Percentiles rank a stretch among this genome's conserved stretches.
Conservation (phyloP, 2,329 filamentous ascomycete genomes). For the Claviceps sp. region DNA sequence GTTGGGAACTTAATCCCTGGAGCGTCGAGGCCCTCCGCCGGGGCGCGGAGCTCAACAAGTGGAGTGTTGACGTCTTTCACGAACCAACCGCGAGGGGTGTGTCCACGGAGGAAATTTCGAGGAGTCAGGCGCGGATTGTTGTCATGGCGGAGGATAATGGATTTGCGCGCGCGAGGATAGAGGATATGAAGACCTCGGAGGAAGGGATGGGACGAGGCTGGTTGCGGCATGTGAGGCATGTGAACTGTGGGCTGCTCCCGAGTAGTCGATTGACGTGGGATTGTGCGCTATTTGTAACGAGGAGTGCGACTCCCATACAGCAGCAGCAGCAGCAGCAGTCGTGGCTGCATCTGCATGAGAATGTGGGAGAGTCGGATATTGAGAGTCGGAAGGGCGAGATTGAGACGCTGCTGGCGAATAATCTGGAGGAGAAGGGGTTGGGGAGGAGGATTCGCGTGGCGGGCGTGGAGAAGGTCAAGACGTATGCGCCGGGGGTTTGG, state of each 20-base stretch:
- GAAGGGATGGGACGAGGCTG: slow-evolving; percentile 1
- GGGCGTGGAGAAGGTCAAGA: slow-evolving; percentile 54
- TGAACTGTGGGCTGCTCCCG: slow-evolving; percentile 52
- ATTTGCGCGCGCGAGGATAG: slow-evolving; percentile 31
- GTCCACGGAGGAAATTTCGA: slow-evolving; percentile 25
- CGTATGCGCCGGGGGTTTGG: slow-evolving; percentile 55
- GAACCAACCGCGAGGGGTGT: slow-evolving; percentile 25
- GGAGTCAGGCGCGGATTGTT: slow-evolving; percentile 40
- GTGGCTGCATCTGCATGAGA: slow-evolving; percentile 56
- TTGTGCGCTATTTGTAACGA: slow-evolving; percentile 22
- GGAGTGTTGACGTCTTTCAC: slow-evolving; percentile 38
- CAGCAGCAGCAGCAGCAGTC: slow-evolving; percentile 25
- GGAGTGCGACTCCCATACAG: slow-evolving; percentile 14
- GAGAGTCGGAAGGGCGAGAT: slow-evolving; percentile 33
- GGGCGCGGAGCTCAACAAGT: slow-evolving; percentile 58
- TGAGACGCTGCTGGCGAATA: slow-evolving; percentile 29
- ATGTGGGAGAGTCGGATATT: slow-evolving; percentile 43
- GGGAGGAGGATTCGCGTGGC: slow-evolving; percentile 26
- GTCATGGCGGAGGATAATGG: slow-evolving; percentile 59
- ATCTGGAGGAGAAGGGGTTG: slow-evolving; percentile 12
- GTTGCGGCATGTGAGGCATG: slow-evolving; percentile 32
- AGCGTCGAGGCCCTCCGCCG: slow-evolving; percentile 70
- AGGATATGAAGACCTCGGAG: slow-evolving; percentile 17
- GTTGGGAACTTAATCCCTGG: slow-evolving; percentile 87
- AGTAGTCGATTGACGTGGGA: slow-evolving; percentile 41